Evolutionary conservation across 768 basidiomycete genomes (phyloP).

Genomic region (Leccinum incarnatum): DNA sequence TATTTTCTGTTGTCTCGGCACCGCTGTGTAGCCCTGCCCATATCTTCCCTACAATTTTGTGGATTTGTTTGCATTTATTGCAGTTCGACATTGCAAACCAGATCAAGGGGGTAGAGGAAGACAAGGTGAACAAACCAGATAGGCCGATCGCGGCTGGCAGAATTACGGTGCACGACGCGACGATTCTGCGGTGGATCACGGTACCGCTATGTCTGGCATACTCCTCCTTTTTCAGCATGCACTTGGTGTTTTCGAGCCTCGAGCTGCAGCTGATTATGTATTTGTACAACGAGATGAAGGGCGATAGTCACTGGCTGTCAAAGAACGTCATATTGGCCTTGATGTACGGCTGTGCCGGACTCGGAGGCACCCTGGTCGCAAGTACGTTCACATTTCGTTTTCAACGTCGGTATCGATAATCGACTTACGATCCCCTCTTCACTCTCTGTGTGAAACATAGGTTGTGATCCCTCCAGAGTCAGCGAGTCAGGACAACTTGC

Average conservation of each 20-base stretch:
- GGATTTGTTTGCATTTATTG: no score
- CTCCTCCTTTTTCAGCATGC: conserved; percentile 15
- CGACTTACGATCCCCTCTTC: background rate
- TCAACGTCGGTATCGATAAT: no score
- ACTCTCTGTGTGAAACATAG: conserved; percentile 9
- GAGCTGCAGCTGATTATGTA: conserved; percentile 31
- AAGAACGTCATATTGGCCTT: conserved; percentile 39
- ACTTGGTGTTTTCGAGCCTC: conserved; percentile 34
- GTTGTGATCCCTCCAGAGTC: conserved; percentile 19
- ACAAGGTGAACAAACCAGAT: no score
- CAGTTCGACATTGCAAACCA: no score
- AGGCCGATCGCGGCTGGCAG: no score
- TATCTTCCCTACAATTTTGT: background rate
- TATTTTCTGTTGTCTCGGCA: no score
- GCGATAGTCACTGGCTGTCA: conserved; percentile 36
- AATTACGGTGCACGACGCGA: no score
- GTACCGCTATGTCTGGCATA: background rate
- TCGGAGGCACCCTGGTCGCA: conserved; percentile 39
- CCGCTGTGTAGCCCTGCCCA: no score
- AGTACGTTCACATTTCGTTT: conserved; percentile 22
- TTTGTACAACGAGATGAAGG: conserved; percentile 39
- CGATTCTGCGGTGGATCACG: no score
- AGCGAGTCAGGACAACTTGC: conserved; percentile 14
- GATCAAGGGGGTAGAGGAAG: no score
- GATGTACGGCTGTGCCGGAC: conserved; percentile 35